Evolutionary conservation across 2,329 filamentous ascomycete species (phyloP).

Genomic region (Cadophora sp.): DNA sequence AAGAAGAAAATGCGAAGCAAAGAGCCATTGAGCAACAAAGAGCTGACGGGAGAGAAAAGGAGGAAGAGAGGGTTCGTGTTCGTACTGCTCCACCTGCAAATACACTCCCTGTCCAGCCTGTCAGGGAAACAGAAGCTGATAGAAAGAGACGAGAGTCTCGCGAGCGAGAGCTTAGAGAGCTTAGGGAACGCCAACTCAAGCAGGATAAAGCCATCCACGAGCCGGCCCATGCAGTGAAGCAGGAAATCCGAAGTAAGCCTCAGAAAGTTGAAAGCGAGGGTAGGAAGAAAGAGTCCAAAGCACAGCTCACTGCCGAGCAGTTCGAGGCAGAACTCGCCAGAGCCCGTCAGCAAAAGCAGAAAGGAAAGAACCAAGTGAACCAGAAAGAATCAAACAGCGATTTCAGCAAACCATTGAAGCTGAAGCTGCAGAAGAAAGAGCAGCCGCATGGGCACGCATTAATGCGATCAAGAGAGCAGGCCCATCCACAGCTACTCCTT

Average conservation of each 20-base stretch:
- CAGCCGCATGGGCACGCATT: background rate
- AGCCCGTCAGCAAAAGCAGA: conserved; percentile 6
- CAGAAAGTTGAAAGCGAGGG: background rate
- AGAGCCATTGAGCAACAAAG: background rate
- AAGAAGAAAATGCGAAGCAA: no score
- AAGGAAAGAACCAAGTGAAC: background rate
- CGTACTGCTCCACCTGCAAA: background rate
- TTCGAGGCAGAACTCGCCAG: background rate
- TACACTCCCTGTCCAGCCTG: no score
- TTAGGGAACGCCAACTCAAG: background rate
- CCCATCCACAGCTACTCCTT: background rate
- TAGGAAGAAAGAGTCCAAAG: background rate
- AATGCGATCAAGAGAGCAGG: background rate
- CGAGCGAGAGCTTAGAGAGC: background rate
- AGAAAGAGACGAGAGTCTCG: background rate
- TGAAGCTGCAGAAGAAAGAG: background rate
- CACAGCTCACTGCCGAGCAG: background rate
- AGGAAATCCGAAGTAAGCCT: background rate
- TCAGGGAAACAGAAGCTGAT: background rate
- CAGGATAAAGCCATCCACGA: background rate
- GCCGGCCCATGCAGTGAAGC: background rate
- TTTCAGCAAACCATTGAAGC: background rate
- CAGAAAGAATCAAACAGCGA: background rate
- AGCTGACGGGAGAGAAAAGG: background rate
- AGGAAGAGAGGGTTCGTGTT: background rate